Percentiles rank a stretch among this genome's conserved stretches.
phyloP scores from a whole-genome alignment of 192 early-diverging fungal species.

The Obelidium mucronatum region DNA sequence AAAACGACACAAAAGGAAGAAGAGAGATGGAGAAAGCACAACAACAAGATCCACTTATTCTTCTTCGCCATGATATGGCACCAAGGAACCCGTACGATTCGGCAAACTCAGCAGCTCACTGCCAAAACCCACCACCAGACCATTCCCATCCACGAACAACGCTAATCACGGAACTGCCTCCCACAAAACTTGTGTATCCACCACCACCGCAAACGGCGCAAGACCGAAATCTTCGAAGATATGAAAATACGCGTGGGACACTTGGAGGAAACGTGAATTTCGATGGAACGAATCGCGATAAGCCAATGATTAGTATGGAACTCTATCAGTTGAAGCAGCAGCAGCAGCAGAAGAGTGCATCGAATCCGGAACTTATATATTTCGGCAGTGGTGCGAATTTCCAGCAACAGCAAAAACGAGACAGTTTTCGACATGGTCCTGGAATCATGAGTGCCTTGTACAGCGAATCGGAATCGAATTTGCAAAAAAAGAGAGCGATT shows the following conservation, averaged over 20 bases:
- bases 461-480: conserved; percentile 5
- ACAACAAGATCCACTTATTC: conserved; percentile 6
- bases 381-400: conserved; percentile 4
- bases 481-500: conserved; percentile 10
- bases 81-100: conserved; percentile 12
- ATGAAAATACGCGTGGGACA: conserved; percentile 22
- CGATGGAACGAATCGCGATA: conserved; percentile 6
- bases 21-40: no score
- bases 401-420: conserved; percentile 2
- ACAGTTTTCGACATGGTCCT: neutral
- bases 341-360: neutral
- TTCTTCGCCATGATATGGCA: conserved; percentile 22
- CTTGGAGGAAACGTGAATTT: conserved; percentile 16
- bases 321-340: neutral
- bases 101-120: neutral
- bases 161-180: conserved; percentile 1
- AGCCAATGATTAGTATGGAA: conserved; percentile 20
- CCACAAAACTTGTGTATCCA: conserved; percentile 3
- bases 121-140: neutral
- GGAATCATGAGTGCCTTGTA: conserved; percentile 1
- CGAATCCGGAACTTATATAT: conserved; percentile 1
- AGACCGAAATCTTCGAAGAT: conserved; percentile 6
- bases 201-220: neutral
- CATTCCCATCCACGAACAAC: conserved; percentile 14
- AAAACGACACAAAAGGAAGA: neutral